Conservation (phyloP, 1,139 yeast species). For the Sugiyamaella novakii region DNA sequence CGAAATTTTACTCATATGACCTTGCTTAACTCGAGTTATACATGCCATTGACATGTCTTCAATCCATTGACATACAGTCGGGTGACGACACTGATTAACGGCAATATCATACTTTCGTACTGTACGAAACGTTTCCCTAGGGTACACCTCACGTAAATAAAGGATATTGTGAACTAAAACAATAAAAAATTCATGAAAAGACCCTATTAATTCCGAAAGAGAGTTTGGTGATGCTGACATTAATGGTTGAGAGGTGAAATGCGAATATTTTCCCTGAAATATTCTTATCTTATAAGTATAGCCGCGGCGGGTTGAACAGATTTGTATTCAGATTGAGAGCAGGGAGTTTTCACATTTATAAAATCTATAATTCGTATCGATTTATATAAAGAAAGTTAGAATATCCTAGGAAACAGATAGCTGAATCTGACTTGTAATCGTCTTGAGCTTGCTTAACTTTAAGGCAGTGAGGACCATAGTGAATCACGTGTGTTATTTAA, state of each 20-base stretch:
- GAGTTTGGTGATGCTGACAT: slow-evolving; percentile 2
- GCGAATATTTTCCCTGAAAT: too few species aligned
- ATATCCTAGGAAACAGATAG: too few species aligned
- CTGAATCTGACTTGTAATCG: too few species aligned
- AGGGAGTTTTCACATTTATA: too few species aligned
- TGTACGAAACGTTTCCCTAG: slow-evolving; percentile 38
- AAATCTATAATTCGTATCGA: background rate
- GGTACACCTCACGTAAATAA: slow-evolving; percentile 42
- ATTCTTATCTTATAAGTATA: background rate
- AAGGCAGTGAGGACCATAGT: too few species aligned
- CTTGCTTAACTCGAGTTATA: slow-evolving; percentile 33
- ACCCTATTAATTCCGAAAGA: slow-evolving; percentile 30
- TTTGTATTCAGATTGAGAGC: too few species aligned
- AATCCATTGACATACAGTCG: slow-evolving; percentile 43
- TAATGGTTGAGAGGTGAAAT: too few species aligned
- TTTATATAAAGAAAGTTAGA: background rate
- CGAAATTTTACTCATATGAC: slow-evolving; percentile 32
- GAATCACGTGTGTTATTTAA: too few species aligned
- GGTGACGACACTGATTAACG: slow-evolving; percentile 43
- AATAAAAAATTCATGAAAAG: slow-evolving; percentile 41
- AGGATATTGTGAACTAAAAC: slow-evolving; percentile 42
- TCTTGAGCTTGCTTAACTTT: too few species aligned
- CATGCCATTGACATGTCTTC: slow-evolving; percentile 38
- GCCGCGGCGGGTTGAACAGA: slow-evolving; percentile 1
- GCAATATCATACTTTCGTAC: slow-evolving; percentile 42